Percentiles rank a stretch among this genome's conserved stretches.
phyloP scores from a whole-genome alignment of 2,329 filamentous ascomycete species.

The Ophioceras dolichostomum region DNA sequence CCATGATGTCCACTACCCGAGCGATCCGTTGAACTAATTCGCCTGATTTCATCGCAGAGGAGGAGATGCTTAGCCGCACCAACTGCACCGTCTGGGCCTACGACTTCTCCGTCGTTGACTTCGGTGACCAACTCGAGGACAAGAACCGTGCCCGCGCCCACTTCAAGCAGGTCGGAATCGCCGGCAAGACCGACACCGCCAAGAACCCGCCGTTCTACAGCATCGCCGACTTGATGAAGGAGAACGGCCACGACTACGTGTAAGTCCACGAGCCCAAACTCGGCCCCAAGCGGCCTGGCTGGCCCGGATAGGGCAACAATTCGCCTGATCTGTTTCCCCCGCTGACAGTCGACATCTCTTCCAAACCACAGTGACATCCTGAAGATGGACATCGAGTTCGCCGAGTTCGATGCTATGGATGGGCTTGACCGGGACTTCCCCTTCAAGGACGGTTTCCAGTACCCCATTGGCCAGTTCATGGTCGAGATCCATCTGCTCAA shows the following conservation, averaged over 20 bases:
- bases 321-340: too few species aligned
- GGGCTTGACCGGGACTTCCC: conserved; percentile 12
- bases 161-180: conserved; percentile 20
- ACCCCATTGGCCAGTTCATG: conserved; percentile 10
- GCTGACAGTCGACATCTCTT: too few species aligned
- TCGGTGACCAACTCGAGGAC: conserved; percentile 15
- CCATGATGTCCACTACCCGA: too few species aligned
- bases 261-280: too few species aligned
- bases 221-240: conserved; percentile 22
- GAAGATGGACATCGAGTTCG: conserved; percentile 26
- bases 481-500: conserved; percentile 9
- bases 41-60: too few species aligned
- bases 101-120: conserved; percentile 22
- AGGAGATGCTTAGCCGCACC: conserved; percentile 22
- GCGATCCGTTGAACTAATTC: too few species aligned
- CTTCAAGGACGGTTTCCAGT: conserved; percentile 3
- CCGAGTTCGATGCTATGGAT: conserved; percentile 19
- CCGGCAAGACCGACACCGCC: conserved; percentile 13
- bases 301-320: too few species aligned
- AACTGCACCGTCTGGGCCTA: conserved; percentile 25
- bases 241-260: conserved; percentile 24
- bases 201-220: conserved; percentile 17
- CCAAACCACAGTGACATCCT: conserved; percentile 23
- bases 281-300: too few species aligned
- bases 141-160: conserved; percentile 13